Conservation (phyloP, 371 early-diverging fungal genomes). For the Mucor irregularis region DNA sequence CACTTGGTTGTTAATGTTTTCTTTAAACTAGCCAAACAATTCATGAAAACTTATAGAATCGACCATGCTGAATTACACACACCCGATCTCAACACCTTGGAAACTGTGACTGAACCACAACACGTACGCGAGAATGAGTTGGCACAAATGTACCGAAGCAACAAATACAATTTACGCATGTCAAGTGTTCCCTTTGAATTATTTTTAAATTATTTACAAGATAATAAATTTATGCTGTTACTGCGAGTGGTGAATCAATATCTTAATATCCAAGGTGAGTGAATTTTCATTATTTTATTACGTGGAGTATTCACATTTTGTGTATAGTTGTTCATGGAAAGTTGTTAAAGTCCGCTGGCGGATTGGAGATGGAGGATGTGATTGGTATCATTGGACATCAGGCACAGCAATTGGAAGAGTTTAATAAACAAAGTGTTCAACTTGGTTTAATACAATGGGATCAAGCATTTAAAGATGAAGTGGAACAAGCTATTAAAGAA, state of each 20-base stretch:
- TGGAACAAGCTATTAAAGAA: constrained; percentile 41
- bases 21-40: constrained; percentile 39
- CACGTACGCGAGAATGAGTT: constrained; percentile 86
- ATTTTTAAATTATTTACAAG: constrained; percentile 90
- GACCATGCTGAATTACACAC: constrained; percentile 81
- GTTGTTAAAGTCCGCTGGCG: constrained; percentile 36
- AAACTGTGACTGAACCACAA: constrained; percentile 66
- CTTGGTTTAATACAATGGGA: constrained; percentile 40
- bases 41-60: constrained; percentile 72
- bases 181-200: constrained; percentile 89
- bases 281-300: background rate
- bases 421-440: constrained; percentile 68
- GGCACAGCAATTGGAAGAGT: constrained; percentile 75
- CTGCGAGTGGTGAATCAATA: constrained; percentile 92
- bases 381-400: constrained; percentile 83
- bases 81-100: constrained; percentile 64
- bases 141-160: constrained; percentile 76
- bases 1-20: background rate
- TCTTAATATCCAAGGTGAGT: constrained; percentile 77
- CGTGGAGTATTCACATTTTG: background rate
- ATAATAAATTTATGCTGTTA: constrained; percentile 84
- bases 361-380: constrained; percentile 60
- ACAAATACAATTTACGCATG: constrained; percentile 90
- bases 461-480: constrained; percentile 40
- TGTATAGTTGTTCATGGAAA: constrained; percentile 35